These are phyloP conservation scores for Vaccinium corymbosum DNA, from an alignment of 148 eudicot genomes.

Conservation along the genomic window DNA sequence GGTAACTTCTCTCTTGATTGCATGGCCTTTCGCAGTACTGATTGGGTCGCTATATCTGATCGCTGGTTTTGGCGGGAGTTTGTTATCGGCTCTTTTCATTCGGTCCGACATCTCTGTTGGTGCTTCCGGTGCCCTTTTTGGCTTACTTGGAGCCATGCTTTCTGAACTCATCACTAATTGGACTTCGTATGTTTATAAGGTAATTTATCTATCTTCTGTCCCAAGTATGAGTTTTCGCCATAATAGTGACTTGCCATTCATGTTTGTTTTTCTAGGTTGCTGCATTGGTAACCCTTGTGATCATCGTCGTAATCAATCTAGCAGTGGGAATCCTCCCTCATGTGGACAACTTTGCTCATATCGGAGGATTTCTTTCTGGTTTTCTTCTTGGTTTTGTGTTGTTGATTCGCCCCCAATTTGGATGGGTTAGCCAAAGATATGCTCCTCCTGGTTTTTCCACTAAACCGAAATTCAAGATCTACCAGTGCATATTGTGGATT, in stretches of 20 bases:
- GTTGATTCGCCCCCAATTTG: slow-evolving; percentile 72
- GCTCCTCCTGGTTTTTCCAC: background rate
- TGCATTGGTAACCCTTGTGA: slow-evolving; percentile 57
- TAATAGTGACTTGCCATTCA: background rate
- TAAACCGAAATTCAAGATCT: slow-evolving; percentile 56
- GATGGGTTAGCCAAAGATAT: slow-evolving; percentile 65
- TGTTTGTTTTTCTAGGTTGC: slow-evolving; percentile 44
- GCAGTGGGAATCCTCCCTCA: slow-evolving; percentile 82
- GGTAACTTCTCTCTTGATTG: background rate
- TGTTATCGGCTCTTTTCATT: slow-evolving; percentile 78
- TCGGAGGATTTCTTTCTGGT: slow-evolving; percentile 86
- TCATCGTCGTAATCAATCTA: slow-evolving; percentile 59
- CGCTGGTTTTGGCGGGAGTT: slow-evolving; percentile 85
- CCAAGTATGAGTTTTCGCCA: background rate
- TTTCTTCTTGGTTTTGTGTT: slow-evolving; percentile 86
- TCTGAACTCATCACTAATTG: slow-evolving; percentile 87
- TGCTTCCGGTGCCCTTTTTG: slow-evolving; percentile 95
- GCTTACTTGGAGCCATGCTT: slow-evolving; percentile 88
- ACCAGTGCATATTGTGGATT: slow-evolving; percentile 59
- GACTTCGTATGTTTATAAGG: slow-evolving; percentile 83
- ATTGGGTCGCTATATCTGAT: slow-evolving; percentile 73
- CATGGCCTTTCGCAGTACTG: slow-evolving; percentile 45
- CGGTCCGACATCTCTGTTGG: slow-evolving; percentile 74
- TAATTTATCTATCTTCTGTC: slow-evolving; percentile 12
- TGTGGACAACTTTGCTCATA: slow-evolving; percentile 94